phyloP scores from a whole-genome alignment of 176 grass and related monocot species.

The Rhynchospora breviuscula region DNA sequence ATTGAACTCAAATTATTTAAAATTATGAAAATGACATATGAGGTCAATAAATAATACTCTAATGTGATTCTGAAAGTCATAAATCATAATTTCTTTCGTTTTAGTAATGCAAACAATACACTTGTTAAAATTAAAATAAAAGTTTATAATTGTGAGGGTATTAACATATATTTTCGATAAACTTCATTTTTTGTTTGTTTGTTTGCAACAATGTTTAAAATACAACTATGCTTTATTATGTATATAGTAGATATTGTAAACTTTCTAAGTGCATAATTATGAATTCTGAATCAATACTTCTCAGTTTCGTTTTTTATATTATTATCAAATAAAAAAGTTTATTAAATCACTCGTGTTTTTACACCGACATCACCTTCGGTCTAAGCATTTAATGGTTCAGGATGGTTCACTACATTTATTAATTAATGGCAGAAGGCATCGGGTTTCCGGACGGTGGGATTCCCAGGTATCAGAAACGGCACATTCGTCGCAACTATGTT shows the following conservation, averaged over 20 bases:
- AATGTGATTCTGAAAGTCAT: not conserved
- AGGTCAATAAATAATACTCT: not conserved
- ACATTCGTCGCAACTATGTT: conserved; percentile 11
- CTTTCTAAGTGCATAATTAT: too few species aligned
- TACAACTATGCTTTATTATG: too few species aligned
- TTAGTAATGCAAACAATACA: too few species aligned
- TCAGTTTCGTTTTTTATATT: too few species aligned
- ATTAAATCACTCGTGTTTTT: too few species aligned
- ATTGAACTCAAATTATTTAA: not conserved
- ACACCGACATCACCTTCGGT: not conserved
- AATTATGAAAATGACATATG: not conserved
- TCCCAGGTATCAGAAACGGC: conserved; percentile 25
- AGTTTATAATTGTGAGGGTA: too few species aligned
- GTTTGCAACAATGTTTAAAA: too few species aligned
- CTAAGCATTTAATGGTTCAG: not conserved
- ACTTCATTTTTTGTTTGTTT: too few species aligned
- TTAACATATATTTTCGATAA: too few species aligned
- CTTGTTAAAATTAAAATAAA: too few species aligned
- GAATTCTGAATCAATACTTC: not conserved
- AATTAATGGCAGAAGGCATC: not conserved
- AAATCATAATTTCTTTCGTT: not conserved
- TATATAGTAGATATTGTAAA: too few species aligned
- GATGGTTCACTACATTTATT: not conserved
- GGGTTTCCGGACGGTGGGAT: conserved; percentile 19
- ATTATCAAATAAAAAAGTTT: too few species aligned